phyloP scores from a whole-genome alignment of 1,284 basidiomycete species.

The Chondrostereum purpureum region DNA sequence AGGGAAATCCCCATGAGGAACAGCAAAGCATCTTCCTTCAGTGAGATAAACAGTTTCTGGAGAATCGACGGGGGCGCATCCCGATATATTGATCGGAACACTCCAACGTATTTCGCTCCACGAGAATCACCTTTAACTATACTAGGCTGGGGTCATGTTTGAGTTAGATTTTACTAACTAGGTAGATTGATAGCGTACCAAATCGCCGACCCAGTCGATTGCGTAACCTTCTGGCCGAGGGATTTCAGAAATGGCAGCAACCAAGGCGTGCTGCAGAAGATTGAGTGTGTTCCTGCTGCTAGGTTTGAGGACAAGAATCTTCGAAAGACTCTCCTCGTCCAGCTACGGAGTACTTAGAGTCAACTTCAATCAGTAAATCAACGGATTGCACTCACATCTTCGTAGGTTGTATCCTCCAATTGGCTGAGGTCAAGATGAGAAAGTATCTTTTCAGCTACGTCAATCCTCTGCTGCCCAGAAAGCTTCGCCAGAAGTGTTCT shows the following conservation, averaged over 20 bases:
- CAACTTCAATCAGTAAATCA: background rate
- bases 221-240: constrained; percentile 34
- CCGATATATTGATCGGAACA: constrained; percentile 57
- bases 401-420: constrained; percentile 28
- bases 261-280: constrained; percentile 49
- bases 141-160: background rate
- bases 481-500: constrained; percentile 47
- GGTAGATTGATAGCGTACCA: constrained; percentile 19
- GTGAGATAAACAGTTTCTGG: constrained; percentile 57
- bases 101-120: constrained; percentile 40
- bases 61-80: constrained; percentile 56
- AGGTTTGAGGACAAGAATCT: constrained; percentile 49
- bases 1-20: constrained; percentile 77
- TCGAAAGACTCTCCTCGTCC: constrained; percentile 36
- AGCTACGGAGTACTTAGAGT: constrained; percentile 27
- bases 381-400: constrained; percentile 32
- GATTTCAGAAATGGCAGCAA: constrained; percentile 42
- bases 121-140: constrained; percentile 18
- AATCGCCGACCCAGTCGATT: constrained; percentile 40
- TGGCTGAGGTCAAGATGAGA: constrained; percentile 37
- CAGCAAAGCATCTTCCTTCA: constrained; percentile 69
- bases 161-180: background rate
- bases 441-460: constrained; percentile 45
- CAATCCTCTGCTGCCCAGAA: constrained; percentile 51
- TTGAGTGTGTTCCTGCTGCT: constrained; percentile 46